Conservation (phyloP, 805 yeast genomes). For the Wickerhamomyces mucosus region DNA sequence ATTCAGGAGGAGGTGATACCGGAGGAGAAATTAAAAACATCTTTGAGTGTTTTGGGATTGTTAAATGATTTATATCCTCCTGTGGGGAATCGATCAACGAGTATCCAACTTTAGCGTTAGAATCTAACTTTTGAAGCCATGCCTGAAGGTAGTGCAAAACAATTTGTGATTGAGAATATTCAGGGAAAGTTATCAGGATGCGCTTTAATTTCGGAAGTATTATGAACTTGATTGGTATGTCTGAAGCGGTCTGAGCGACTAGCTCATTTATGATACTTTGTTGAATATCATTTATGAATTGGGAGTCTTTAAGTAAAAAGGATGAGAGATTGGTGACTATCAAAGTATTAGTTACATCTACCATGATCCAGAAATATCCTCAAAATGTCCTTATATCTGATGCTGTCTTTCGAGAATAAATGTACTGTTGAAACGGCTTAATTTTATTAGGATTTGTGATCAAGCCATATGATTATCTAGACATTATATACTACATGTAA, state of each 20-base stretch:
- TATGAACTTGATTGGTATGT: constrained; percentile 18
- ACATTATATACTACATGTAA: too few species aligned
- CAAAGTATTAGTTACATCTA: constrained; percentile 19
- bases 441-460: too few species aligned
- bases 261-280: constrained; percentile 16
- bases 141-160: not conserved
- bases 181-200: constrained; percentile 16
- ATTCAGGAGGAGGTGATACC: constrained; percentile 32
- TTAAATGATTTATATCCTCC: constrained; percentile 17
- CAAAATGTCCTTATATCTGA: too few species aligned
- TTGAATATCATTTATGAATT: constrained; percentile 14
- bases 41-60: constrained; percentile 24
- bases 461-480: too few species aligned
- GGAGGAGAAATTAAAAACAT: constrained; percentile 33
- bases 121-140: constrained; percentile 1
- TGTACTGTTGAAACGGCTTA: too few species aligned
- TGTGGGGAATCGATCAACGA: constrained; percentile 11
- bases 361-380: too few species aligned
- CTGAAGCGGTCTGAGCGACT: constrained; percentile 4
- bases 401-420: too few species aligned
- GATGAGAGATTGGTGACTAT: constrained; percentile 15
- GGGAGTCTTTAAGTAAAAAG: constrained; percentile 10
- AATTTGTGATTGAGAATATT: not conserved
- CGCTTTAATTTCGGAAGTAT: constrained; percentile 19
- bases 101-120: constrained; percentile 10